Evolutionary conservation across 2,329 filamentous ascomycete genomes (phyloP).

Genomic region (Massarina eburnea): DNA sequence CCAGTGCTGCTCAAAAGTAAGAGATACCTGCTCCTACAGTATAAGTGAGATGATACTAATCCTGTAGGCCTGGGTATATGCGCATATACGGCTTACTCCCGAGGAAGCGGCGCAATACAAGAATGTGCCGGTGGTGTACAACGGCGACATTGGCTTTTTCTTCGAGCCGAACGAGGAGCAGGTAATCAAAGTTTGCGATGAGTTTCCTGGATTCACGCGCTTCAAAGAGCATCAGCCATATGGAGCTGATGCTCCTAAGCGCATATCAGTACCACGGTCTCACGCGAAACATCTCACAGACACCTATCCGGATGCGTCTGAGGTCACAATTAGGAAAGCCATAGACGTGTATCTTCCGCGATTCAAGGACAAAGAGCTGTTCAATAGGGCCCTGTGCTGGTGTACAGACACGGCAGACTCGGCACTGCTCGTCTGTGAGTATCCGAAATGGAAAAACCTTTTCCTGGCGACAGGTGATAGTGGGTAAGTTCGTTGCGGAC

Average conservation of each 20-base stretch:
- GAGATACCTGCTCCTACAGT: conserved; percentile 50
- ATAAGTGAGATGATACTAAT: conserved; percentile 31
- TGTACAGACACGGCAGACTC: conserved; percentile 64
- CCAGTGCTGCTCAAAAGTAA: conserved; percentile 56
- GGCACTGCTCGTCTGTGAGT: conserved; percentile 60
- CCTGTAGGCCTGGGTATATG: conserved; percentile 54
- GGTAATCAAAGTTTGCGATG: conserved; percentile 57
- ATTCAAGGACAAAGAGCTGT: conserved; percentile 44
- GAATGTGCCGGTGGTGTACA: conserved; percentile 58
- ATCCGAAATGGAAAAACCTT: conserved; percentile 54
- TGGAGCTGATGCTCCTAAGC: conserved; percentile 49
- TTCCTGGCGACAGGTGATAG: conserved; percentile 52
- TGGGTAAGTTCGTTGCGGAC: conserved; percentile 37
- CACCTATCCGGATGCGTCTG: conserved; percentile 48
- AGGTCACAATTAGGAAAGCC: conserved; percentile 41
- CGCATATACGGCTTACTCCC: conserved; percentile 53
- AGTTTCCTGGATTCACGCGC: conserved; percentile 55
- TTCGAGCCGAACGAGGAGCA: conserved; percentile 52
- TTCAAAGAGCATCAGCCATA: conserved; percentile 46
- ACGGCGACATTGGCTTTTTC: conserved; percentile 53
- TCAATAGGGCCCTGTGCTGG: conserved; percentile 56
- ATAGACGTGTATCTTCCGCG: conserved; percentile 47
- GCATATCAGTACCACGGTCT: conserved; percentile 54
- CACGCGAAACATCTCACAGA: conserved; percentile 50
- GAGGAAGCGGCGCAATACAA: conserved; percentile 53